Percentiles rank a stretch among this genome's conserved stretches.
phyloP scores from a whole-genome alignment of 2,329 filamentous ascomycete genomes.

The Fonsecaea erecta region DNA sequence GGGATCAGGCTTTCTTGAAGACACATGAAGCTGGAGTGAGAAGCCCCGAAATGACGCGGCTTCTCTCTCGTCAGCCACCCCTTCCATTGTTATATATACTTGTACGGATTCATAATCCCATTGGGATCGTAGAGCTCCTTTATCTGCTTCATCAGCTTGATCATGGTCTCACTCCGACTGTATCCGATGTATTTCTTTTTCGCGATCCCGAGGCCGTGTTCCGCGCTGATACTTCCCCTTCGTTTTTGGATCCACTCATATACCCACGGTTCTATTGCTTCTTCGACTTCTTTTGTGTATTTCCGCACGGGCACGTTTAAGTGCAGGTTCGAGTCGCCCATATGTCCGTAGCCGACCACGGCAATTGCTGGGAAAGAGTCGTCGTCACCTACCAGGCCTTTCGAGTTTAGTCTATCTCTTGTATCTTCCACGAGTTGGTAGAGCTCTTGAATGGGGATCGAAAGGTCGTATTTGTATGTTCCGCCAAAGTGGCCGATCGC shows the following conservation, averaged over 20 bases:
- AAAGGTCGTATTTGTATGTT: constrained; percentile 98
- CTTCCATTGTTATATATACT: constrained; percentile 69
- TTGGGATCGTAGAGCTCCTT: constrained; percentile 96
- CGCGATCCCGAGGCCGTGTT: constrained; percentile 89
- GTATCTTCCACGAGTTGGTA: constrained; percentile 90
- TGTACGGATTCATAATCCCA: constrained; percentile 98
- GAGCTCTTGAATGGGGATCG: constrained; percentile 84
- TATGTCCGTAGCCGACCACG: constrained; percentile 96
- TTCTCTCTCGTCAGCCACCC: background rate
- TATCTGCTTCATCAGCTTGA: constrained; percentile 91
- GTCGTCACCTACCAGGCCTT: constrained; percentile 76
- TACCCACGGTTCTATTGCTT: constrained; percentile 87
- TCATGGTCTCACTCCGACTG: constrained; percentile 83
- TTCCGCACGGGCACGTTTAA: constrained; percentile 82
- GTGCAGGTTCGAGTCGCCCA: constrained; percentile 96
- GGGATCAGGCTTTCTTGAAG: background rate
- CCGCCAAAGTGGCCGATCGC: constrained; percentile 87
- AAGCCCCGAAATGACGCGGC: background rate
- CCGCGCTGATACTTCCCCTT: constrained; percentile 92
- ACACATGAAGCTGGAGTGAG: background rate
- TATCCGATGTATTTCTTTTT: constrained; percentile 97
- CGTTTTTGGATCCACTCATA: constrained; percentile 94
- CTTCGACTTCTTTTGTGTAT: constrained; percentile 87
- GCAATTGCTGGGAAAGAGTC: constrained; percentile 78
- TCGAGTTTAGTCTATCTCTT: constrained; percentile 70